A percentile compares a stretch with the other conserved stretches of the same genome.
These are phyloP conservation scores for Lithohypha guttulata DNA, from an alignment of 2,329 filamentous ascomycete genomes.

Conservation along the genomic window DNA sequence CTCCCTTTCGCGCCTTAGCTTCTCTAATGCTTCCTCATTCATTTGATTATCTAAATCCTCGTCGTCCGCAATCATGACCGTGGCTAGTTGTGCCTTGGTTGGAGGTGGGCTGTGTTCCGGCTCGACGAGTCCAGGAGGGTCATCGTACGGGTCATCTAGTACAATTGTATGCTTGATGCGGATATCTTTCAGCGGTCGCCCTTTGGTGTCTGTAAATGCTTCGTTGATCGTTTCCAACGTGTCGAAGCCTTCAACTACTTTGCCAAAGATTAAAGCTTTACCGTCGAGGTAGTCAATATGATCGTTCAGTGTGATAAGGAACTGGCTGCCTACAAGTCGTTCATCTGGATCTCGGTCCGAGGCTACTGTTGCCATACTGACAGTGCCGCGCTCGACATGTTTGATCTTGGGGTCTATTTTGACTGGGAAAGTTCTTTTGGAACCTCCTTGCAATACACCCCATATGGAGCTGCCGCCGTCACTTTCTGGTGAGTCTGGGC, in stretches of 20 bases:
- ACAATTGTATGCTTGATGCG: conserved; percentile 86
- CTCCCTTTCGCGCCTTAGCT: conserved; percentile 72
- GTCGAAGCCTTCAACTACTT: conserved; percentile 93
- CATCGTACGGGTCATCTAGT: conserved; percentile 82
- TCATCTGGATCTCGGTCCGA: conserved; percentile 66
- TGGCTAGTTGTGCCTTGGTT: conserved; percentile 74
- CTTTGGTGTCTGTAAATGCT: conserved; percentile 75
- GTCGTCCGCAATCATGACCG: conserved; percentile 83
- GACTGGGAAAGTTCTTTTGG: conserved; percentile 69
- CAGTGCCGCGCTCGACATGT: conserved; percentile 78
- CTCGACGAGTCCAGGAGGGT: conserved; percentile 64
- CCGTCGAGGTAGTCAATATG: conserved; percentile 84
- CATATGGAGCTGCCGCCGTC: conserved; percentile 92
- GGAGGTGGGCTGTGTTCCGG: conserved; percentile 72
- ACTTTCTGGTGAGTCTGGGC: conserved; percentile 69
- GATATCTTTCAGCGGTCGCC: conserved; percentile 84
- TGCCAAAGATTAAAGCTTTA: conserved; percentile 89
- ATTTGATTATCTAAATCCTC: conserved; percentile 67
- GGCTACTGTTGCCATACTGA: conserved; percentile 93
- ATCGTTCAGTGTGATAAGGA: conserved; percentile 82
- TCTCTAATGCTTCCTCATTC: conserved; percentile 72
- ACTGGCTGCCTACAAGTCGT: conserved; percentile 78
- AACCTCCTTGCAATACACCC: conserved; percentile 62
- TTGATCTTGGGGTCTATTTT: conserved; percentile 79
- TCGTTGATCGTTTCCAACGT: conserved; percentile 86